Percentiles rank a stretch among this genome's conserved stretches.
Conservation (phyloP, 345 rosid genomes). For the Bruguiera parviflora region DNA sequence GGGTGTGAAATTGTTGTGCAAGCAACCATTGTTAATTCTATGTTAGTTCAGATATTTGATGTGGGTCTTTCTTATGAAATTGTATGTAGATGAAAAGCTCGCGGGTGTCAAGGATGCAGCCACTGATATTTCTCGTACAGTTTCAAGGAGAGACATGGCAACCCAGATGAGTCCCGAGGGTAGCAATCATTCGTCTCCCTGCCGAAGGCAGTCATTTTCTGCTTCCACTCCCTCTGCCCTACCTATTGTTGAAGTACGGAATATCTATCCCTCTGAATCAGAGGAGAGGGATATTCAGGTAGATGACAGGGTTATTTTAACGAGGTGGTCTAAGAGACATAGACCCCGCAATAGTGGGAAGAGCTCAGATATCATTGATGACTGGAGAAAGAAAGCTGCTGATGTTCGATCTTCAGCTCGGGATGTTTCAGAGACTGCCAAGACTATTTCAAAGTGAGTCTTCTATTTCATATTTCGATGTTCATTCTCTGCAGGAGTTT, state of each 20-base stretch:
- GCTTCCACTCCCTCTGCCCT: conserved; percentile 48
- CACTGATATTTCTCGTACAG: conserved; percentile 52
- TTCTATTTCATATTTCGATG: conserved; percentile 8
- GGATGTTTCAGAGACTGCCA: conserved; percentile 58
- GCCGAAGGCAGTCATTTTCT: conserved; percentile 47
- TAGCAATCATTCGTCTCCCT: conserved; percentile 59
- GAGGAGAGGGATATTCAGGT: conserved; percentile 81
- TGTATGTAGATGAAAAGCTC: conserved; percentile 48
- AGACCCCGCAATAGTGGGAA: conserved; percentile 46
- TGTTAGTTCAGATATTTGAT: conserved; percentile 13
- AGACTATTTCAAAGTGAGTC: conserved; percentile 54
- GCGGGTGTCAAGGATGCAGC: conserved; percentile 54
- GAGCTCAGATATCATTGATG: conserved; percentile 55
- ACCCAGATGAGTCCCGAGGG: conserved; percentile 95
- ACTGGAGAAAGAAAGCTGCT: conserved; percentile 59
- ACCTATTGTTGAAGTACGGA: conserved; percentile 52
- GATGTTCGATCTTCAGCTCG: conserved; percentile 52
- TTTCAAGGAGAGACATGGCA: conserved; percentile 94
- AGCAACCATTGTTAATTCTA: neutral
- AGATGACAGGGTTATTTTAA: conserved; percentile 80
- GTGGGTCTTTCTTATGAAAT: conserved; percentile 16
- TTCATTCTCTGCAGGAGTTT: neutral
- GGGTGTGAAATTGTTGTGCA: conserved; percentile 1
- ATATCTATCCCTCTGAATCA: conserved; percentile 40
- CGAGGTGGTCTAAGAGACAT: conserved; percentile 86